Percentiles rank a stretch among this genome's conserved stretches.
phyloP scores from a whole-genome alignment of 2,329 filamentous ascomycete species.

The Pseudogymnoascus sp. region DNA sequence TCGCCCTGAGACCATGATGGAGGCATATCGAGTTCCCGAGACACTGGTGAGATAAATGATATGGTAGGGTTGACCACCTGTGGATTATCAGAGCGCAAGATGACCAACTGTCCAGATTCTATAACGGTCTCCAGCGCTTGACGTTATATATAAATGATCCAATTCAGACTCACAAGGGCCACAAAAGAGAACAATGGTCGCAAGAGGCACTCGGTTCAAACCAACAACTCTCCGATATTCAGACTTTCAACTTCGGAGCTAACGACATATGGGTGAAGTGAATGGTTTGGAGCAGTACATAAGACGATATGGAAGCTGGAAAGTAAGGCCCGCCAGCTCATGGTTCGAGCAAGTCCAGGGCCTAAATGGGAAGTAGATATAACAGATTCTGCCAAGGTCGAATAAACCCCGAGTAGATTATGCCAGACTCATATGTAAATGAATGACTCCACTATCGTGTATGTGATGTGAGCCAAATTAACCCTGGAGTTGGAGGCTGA shows the following conservation, averaged over 20 bases:
- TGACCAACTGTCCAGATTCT: background rate
- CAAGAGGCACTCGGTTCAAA: slow-evolving; percentile 11
- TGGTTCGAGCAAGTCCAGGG: slow-evolving; percentile 10
- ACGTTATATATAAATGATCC: background rate
- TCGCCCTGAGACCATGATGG: slow-evolving; percentile 17
- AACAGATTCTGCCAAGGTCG: slow-evolving; percentile 17
- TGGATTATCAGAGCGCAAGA: background rate
- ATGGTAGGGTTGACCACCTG: background rate
- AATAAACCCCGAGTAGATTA: slow-evolving; percentile 16
- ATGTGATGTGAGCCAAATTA: slow-evolving; percentile 16
- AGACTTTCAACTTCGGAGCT: slow-evolving; percentile 17
- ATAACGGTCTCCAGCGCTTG: background rate
- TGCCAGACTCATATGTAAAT: slow-evolving; percentile 20
- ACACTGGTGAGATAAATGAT: slow-evolving; percentile 4
- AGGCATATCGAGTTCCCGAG: slow-evolving; percentile 16
- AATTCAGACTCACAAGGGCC: background rate
- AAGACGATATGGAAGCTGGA: slow-evolving; percentile 16
- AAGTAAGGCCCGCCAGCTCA: slow-evolving; percentile 12
- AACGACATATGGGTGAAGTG: slow-evolving; percentile 14
- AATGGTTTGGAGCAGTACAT: slow-evolving; percentile 12
- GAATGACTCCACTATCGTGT: slow-evolving; percentile 9
- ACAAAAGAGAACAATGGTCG: background rate
- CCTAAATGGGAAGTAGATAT: slow-evolving; percentile 15
- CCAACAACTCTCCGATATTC: slow-evolving; percentile 13
- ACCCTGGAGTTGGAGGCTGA: slow-evolving; percentile 14